A percentile compares a stretch with the other conserved stretches of the same genome.
Evolutionary conservation across 2,329 filamentous ascomycete species (phyloP).

Genomic region (Stagonosporopsis cucurbitacearum): DNA sequence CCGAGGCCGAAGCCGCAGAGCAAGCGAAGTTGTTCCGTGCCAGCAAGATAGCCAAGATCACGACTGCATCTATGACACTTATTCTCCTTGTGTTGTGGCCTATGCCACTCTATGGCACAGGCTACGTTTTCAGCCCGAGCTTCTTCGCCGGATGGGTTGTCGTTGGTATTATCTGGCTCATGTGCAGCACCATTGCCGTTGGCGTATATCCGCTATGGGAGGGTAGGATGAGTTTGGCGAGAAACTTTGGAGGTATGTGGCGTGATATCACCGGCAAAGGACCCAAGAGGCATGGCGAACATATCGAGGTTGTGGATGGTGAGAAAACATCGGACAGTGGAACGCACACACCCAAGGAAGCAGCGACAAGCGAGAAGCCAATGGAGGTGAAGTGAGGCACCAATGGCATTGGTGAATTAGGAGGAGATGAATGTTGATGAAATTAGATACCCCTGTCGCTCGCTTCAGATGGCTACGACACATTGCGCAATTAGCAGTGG

Average conservation of each 20-base stretch:
- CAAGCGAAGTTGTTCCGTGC: slow-evolving; percentile 52
- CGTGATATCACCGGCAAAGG: slow-evolving; percentile 36
- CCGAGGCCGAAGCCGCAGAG: slow-evolving; percentile 47
- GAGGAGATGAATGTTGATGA: neutral
- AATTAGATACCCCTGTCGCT: neutral
- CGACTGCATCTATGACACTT: slow-evolving; percentile 70
- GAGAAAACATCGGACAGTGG: slow-evolving; percentile 25
- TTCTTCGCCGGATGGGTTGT: slow-evolving; percentile 86
- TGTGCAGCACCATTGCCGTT: slow-evolving; percentile 73
- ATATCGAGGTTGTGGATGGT: slow-evolving; percentile 25
- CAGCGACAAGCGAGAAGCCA: slow-evolving; percentile 18
- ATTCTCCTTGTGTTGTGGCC: slow-evolving; percentile 83
- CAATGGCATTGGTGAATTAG: neutral
- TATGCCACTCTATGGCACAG: slow-evolving; percentile 84
- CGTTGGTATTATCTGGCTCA: slow-evolving; percentile 74
- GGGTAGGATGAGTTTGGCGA: slow-evolving; percentile 47
- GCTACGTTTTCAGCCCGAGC: slow-evolving; percentile 78
- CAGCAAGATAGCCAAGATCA: slow-evolving; percentile 60
- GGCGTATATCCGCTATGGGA: slow-evolving; percentile 84
- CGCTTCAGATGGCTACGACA: neutral
- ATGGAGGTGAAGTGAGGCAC: slow-evolving; percentile 13
- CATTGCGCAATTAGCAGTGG: neutral
- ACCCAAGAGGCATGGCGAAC: slow-evolving; percentile 7
- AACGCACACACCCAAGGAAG: slow-evolving; percentile 32
- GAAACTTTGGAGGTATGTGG: slow-evolving; percentile 38